These are phyloP conservation scores for Choanephora cucurbitarum DNA, from an alignment of 371 early-diverging fungal genomes.

Conservation along the genomic window DNA sequence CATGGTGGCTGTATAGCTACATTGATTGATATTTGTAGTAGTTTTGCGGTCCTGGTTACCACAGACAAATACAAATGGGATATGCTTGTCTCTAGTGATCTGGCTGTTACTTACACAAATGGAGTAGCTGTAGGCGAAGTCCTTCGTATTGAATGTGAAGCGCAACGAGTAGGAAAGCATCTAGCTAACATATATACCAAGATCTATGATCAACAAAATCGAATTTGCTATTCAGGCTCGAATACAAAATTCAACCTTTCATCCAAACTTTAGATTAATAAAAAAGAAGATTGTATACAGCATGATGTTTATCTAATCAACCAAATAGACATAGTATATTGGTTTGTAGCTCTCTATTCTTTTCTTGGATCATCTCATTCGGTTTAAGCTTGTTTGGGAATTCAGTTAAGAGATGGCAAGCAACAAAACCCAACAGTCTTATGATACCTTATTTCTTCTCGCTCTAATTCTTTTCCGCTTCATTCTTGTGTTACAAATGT, in stretches of 20 bases:
- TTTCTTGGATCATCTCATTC: too few species aligned
- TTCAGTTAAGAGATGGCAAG: too few species aligned
- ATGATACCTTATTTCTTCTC: too few species aligned
- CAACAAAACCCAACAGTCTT: too few species aligned
- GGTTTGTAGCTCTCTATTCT: too few species aligned
- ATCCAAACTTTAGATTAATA: conserved; percentile 25
- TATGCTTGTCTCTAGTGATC: conserved; percentile 39
- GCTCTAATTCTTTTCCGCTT: too few species aligned
- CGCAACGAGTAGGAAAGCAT: conserved; percentile 36
- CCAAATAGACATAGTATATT: too few species aligned
- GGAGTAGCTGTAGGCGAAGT: conserved; percentile 33
- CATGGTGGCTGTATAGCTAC: conserved; percentile 54
- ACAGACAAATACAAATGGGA: conserved; percentile 29
- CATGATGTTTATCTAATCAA: too few species aligned
- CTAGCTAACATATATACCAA: conserved; percentile 41
- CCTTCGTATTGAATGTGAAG: conserved; percentile 39
- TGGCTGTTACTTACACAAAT: conserved; percentile 34
- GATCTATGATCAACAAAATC: conserved; percentile 31
- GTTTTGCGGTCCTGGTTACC: conserved; percentile 30
- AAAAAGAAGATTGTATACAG: not conserved
- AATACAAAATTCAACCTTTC: conserved; percentile 46
- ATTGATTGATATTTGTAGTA: conserved; percentile 49
- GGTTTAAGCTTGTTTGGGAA: too few species aligned
- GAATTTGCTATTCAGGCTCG: conserved; percentile 40
- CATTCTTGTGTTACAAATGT: too few species aligned